Conservation (phyloP, 495 filamentous ascomycete species). For the Podospora didyma region DNA sequence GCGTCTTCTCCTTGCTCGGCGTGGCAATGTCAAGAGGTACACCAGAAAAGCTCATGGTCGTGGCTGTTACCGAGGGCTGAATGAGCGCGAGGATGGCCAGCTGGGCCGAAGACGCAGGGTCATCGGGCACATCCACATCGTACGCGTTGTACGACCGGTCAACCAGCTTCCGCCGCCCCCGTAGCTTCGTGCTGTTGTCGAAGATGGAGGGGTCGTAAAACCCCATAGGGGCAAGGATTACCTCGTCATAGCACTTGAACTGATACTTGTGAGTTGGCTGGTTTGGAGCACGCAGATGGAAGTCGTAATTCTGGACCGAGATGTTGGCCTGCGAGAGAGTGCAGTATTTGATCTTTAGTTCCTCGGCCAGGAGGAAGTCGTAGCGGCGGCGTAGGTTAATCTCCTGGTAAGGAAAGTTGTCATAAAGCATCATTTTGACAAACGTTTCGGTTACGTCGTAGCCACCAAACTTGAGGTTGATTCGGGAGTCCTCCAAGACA, state of each 20-base stretch:
- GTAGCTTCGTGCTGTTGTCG: conserved; percentile 72
- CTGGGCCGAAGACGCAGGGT: conserved; percentile 84
- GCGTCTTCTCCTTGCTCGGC: conserved; percentile 49
- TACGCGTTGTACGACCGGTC: conserved; percentile 88
- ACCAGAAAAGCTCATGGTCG: conserved; percentile 32
- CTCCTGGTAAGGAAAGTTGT: conserved; percentile 88
- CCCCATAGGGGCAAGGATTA: conserved; percentile 84
- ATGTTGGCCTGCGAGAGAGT: conserved; percentile 83
- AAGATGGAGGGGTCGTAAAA: conserved; percentile 86
- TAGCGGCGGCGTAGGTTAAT: conserved; percentile 88
- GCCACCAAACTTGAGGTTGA: conserved; percentile 94
- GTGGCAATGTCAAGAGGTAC: conserved; percentile 40
- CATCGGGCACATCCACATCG: conserved; percentile 77
- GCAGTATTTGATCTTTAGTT: conserved; percentile 85
- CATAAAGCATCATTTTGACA: conserved; percentile 93
- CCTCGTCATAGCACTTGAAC: conserved; percentile 94
- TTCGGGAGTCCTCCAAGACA: conserved; percentile 80
- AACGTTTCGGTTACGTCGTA: conserved; percentile 91
- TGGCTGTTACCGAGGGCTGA: conserved; percentile 52
- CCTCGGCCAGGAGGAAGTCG: conserved; percentile 90
- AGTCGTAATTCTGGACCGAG: conserved; percentile 74
- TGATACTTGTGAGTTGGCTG: conserved; percentile 85
- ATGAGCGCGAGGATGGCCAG: conserved; percentile 66
- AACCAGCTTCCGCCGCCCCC: conserved; percentile 71
- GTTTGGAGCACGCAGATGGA: conserved; percentile 82